phyloP scores from a whole-genome alignment of 2,329 filamentous ascomycete species.

The Aureobasidium sp. region DNA sequence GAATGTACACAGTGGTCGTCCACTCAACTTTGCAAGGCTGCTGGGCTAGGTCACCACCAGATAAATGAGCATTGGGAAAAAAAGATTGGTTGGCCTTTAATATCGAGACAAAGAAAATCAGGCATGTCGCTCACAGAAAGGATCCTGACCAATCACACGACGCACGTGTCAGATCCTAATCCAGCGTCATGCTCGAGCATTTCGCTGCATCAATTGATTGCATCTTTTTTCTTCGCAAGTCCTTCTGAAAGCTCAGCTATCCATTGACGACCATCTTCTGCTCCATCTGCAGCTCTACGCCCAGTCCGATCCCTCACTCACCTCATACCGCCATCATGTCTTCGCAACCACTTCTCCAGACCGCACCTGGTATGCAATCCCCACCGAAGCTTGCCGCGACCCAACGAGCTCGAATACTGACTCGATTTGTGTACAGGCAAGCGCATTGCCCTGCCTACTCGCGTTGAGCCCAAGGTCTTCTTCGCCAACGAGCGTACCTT shows the following conservation, averaged over 20 bases:
- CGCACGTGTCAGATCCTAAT: neutral
- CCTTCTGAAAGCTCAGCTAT: slow-evolving; percentile 11
- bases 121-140: neutral
- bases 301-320: neutral
- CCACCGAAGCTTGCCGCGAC: neutral
- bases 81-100: neutral
- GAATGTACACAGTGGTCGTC: neutral
- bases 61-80: neutral
- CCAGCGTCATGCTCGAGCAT: slow-evolving; percentile 6
- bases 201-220: slow-evolving; percentile 14
- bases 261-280: neutral
- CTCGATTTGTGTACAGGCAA: slow-evolving; percentile 58
- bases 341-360: slow-evolving; percentile 90
- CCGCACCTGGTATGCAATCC: slow-evolving; percentile 65
- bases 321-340: slow-evolving; percentile 60
- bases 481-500: slow-evolving; percentile 99
- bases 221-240: slow-evolving; percentile 21
- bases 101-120: neutral
- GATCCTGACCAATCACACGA: slow-evolving; percentile 13
- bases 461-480: slow-evolving; percentile 99
- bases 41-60: neutral
- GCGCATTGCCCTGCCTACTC: slow-evolving; percentile 93
- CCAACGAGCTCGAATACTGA: neutral
- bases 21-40: neutral
- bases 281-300: neutral